Conservation (phyloP, 73 alveolate genomes). For the Stentor coeruleus region DNA sequence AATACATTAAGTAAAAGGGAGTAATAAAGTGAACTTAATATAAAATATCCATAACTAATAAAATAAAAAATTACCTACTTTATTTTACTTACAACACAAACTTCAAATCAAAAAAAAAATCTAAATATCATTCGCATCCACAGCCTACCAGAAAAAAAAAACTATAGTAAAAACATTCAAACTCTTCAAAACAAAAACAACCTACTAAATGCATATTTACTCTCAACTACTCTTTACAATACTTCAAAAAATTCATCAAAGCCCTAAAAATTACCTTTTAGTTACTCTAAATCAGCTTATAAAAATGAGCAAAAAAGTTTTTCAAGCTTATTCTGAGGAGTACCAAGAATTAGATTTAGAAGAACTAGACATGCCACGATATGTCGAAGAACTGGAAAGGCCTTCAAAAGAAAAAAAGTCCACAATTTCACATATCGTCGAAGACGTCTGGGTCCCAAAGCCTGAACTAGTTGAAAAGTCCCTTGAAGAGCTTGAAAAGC, state of each 20-base stretch:
- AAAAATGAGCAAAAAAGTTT: not conserved
- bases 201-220: no score
- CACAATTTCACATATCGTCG: not conserved
- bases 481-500: not conserved
- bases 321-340: not conserved
- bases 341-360: not conserved
- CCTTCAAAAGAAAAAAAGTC: not conserved
- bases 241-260: no score
- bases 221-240: no score
- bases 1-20: no score
- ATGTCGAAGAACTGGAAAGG: not conserved
- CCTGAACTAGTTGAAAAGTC: conserved; percentile 16
- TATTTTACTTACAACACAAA: not conserved
- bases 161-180: no score
- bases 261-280: no score
- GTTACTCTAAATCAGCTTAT: no score
- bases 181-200: no score
- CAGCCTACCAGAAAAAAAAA: not conserved
- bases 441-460: conserved; percentile 25
- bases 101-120: not conserved
- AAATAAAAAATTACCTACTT: not conserved
- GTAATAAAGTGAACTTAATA: not conserved
- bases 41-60: not conserved
- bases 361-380: conserved; percentile 23
- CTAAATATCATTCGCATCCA: not conserved